These are phyloP conservation scores for Talaromyces funiculosus DNA, from an alignment of 2,329 filamentous ascomycete species.

Conservation along the genomic window DNA sequence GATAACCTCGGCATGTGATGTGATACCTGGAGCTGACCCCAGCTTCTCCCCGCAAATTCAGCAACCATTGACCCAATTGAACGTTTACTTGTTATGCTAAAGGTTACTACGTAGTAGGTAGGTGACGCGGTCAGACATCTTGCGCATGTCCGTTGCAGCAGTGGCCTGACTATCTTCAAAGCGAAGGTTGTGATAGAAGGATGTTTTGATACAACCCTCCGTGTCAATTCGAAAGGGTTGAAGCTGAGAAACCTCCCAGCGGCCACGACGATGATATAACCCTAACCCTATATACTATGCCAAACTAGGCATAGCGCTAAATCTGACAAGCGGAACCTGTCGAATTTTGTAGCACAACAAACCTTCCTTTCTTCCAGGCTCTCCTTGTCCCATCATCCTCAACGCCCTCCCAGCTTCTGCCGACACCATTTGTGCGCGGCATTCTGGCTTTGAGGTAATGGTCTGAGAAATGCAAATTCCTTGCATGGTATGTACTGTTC, in stretches of 20 bases:
- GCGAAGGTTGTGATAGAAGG: not conserved
- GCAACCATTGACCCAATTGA: not conserved
- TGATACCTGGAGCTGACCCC: not conserved
- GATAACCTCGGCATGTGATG: conserved; percentile 15
- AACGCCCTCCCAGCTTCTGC: not conserved
- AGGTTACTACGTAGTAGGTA: not conserved
- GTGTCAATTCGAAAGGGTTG: not conserved
- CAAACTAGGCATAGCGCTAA: not conserved
- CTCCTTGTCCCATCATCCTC: not conserved
- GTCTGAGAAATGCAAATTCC: conserved; percentile 14
- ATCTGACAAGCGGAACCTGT: not conserved
- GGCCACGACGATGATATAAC: not conserved
- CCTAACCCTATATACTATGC: not conserved
- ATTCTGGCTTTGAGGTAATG: conserved; percentile 9
- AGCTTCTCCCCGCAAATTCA: not conserved
- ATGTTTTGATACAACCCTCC: not conserved
- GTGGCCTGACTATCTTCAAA: not conserved
- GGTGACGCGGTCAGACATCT: not conserved
- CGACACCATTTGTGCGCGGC: conserved; percentile 7
- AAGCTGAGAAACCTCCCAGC: not conserved
- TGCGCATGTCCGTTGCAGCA: not conserved
- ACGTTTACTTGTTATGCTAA: not conserved
- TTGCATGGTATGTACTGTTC: conserved; percentile 14
- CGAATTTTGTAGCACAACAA: conserved; percentile 1
- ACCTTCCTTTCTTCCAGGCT: not conserved